Evolutionary conservation across 306 rosid species (phyloP), one percentile per base, ranked within the genome.

Genomic region (Lathyrus sativus): DNA sequence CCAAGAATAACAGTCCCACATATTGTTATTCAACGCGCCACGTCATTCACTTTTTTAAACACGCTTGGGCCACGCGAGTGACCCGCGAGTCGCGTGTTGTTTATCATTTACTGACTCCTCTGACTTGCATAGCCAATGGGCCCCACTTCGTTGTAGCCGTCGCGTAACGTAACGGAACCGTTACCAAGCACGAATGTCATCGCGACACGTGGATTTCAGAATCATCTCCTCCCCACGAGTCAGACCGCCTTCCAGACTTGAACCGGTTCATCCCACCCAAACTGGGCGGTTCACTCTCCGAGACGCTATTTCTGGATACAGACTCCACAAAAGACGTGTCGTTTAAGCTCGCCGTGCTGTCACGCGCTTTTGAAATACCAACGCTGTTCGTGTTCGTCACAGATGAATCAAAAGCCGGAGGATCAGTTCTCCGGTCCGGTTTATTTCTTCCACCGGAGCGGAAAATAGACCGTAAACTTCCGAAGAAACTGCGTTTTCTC

Each of bases 161-260:
- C 68, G 59, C 35, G 33, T 53, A 22, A 53, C 59, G 59, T 53
- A 22, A 35, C 71, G 26, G 53, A 78, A 29, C 41, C 48, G 66
- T 64, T 48, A 12, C 9, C 29, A 19, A 19, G 1, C 24, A 7
- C 54, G 35, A 65, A 31, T 73, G 3, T 43, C 44, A 53, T 60
- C 45, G 65, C 6, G 84, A 48, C 79, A 81, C 79, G 86, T 76
- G 85, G 68, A 72, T 55, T 65, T 91, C 83, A 3, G 75, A 35
- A 10, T 81, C 92, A 59, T 82, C 87, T 1, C 67, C 84, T 6
- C 68, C 85, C 89, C 84, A 90, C 60, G 90, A 74, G 22, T 72
- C 89, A 31, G 96, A 84, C 67, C 88, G 75, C 62, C 99, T 83
- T 14, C 99, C 99, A 1, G 99, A 93, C 28, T 87, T 71, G 86